These are phyloP conservation scores for Phylloporus sp. DNA, from an alignment of 768 basidiomycete genomes.

Conservation along the genomic window DNA sequence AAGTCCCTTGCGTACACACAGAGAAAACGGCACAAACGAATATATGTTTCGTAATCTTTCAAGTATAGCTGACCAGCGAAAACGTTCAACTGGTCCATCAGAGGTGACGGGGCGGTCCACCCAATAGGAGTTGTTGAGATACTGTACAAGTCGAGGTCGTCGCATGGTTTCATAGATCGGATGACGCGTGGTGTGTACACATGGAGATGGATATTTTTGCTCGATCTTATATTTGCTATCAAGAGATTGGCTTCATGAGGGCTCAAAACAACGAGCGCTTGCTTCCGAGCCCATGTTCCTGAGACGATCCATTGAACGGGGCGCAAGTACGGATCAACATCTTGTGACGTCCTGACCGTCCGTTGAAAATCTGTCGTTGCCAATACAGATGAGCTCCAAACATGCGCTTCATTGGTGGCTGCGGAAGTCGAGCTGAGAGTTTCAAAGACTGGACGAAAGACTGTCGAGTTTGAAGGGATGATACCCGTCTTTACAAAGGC, in stretches of 20 bases:
- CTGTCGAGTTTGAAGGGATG: not conserved
- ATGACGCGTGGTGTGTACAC: not conserved
- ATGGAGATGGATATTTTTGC: slow-evolving; percentile 8
- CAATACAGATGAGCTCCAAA: slow-evolving; percentile 3
- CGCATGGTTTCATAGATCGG: not conserved
- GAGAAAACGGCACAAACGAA: not conserved
- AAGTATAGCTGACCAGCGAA: too few relatives aligned
- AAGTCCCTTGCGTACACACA: not conserved
- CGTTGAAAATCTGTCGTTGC: not conserved
- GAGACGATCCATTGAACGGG: slow-evolving; percentile 5
- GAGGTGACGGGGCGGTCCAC: not conserved
- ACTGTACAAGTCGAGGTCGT: not conserved
- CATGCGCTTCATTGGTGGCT: not conserved
- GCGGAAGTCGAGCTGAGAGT: not conserved
- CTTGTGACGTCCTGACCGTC: not conserved
- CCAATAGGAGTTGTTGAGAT: not conserved
- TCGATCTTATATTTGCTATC: slow-evolving; percentile 33
- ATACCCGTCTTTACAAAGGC: slow-evolving; percentile 1
- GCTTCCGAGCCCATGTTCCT: not conserved
- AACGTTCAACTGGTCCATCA: slow-evolving; percentile 1
- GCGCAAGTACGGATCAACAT: not conserved
- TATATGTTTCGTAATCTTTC: not conserved
- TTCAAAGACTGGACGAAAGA: not conserved
- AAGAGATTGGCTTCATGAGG: slow-evolving; percentile 36
- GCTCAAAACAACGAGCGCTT: slow-evolving; percentile 36